Evolutionary conservation across 2,329 filamentous ascomycete genomes (phyloP).

Genomic region (Ascochyta clinopodiicola): DNA sequence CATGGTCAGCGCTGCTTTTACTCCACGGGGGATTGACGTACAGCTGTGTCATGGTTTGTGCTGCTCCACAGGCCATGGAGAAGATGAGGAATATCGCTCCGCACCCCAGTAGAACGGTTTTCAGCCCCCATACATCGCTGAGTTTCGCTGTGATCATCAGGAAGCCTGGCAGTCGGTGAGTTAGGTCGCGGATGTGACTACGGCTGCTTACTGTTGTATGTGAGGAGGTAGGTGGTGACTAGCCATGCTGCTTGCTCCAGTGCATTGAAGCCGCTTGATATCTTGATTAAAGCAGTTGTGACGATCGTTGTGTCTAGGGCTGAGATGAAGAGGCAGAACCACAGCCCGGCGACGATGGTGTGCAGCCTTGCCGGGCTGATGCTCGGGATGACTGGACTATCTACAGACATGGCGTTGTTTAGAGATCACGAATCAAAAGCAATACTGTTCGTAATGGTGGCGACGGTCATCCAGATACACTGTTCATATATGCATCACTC

Average conservation of each 20-base stretch:
- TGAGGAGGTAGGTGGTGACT: slow-evolving; percentile 41
- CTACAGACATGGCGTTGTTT: background rate
- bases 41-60: slow-evolving; percentile 41
- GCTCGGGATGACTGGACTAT: slow-evolving; percentile 21
- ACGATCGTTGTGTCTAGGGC: slow-evolving; percentile 44
- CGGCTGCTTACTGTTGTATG: slow-evolving; percentile 33
- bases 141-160: slow-evolving; percentile 45
- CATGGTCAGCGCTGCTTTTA: slow-evolving; percentile 6
- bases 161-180: slow-evolving; percentile 28
- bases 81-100: slow-evolving; percentile 38
- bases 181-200: background rate
- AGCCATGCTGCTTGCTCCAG: slow-evolving; percentile 42
- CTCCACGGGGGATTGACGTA: slow-evolving; percentile 15
- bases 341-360: slow-evolving; percentile 39
- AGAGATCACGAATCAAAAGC: background rate
- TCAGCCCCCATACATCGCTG: slow-evolving; percentile 41
- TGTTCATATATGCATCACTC: background rate
- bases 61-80: slow-evolving; percentile 41
- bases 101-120: slow-evolving; percentile 29
- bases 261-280: slow-evolving; percentile 37
- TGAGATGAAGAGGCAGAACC: slow-evolving; percentile 44
- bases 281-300: slow-evolving; percentile 40
- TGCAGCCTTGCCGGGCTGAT: slow-evolving; percentile 35
- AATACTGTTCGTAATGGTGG: background rate
- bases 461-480: background rate